Evolutionary conservation across 2,329 filamentous ascomycete species (phyloP), one percentile per base, ranked within the genome.

Genomic region (Botrytis sinoallii): DNA sequence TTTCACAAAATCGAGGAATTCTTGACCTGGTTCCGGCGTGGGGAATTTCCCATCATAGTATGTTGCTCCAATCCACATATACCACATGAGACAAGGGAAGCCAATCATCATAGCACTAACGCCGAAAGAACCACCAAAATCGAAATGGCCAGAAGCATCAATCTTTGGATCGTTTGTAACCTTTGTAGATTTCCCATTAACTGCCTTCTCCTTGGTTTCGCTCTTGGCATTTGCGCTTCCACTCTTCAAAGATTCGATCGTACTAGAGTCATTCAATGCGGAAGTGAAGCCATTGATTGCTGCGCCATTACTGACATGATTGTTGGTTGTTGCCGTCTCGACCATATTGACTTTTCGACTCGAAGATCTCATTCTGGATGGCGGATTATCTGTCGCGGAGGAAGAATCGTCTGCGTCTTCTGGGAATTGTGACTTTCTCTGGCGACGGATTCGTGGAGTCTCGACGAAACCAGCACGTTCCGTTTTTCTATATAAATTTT

Each of bases 1-100:
- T 74, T 86, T 83, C 72, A 88, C 86, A 81, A 98, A 98, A 29
- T 95, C 90, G 20, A 80, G 77, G 81, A 89, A 89, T 78, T 86
- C 90, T 85, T 97, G 88, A 60, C 88, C 92, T 61, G 88, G 82
- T 3, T 84, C 84, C 1, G 90, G 92, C 61, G 85, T 84, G 25
- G 96, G 96, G 70, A 97, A 86, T 76, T 92, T 90, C 78, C 95
- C 95, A 81, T 94, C 86, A 84, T 98, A 99, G 85, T 95, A 97
- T 68, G 91, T 95, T 48, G 95, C 93, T 69, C 96, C 96, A 83
- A 97, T 91, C 95, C 95, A 98, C 95, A 99, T 97, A 85, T 98
- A 98, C 88, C 93, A 98, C 95, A 98, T 98, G 79, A 99, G 88
- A 55, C 91, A 76, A n/a, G 96, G 96, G 84, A 98, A 99, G 64